Base-by-base conservation (phyloP, 495 filamentous ascomycete genomes). In the Hypomontagnella monticulosa region DNA sequence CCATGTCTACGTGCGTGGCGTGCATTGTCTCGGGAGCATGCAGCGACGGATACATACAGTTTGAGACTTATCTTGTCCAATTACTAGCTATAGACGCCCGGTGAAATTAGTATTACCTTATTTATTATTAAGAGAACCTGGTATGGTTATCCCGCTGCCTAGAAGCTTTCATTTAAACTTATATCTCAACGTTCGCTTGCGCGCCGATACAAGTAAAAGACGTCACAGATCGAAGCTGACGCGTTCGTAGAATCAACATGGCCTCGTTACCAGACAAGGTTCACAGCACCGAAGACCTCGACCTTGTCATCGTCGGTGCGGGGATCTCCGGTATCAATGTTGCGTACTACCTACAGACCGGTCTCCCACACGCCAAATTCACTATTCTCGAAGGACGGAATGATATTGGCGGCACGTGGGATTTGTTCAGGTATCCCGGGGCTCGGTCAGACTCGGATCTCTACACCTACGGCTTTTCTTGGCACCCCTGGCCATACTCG, bases 271-370 rank as follows among this genome's bases (percentile, higher is more conserved):
- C 42, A 56, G 51, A 57, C 14, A 49, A 23, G 32, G 4, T 10
- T 15, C 9, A 34, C 5, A 8, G 12, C 7, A 12, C 49, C 0
- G 68, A 73, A 32, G 19, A 47, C 12, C 30, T 79, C 69, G 90
- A 93, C 74, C 78, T 93, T 12, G 71, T 90, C 60, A 84, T 93
- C 67, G 72, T 92, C 23, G 90, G 90, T 42, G 89, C 90, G 1
- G 90, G 91, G 18, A 85, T 93, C 61, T 89, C 86, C 42, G 91
- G 90, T 52, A 88, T 93, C 78, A 93, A 94, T 70, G 78, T 86
- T 41, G 90, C 81, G 7, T 92, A 93, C 64, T 84, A 87, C 6
- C 65, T 94, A 0, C 88, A 91, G 69, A 78, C 80, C 1, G 74
- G 85, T 60, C 70, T 87, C 4, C 88, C 90, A 0, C 66, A 80